These are phyloP conservation scores for Leersia perrieri DNA, from an alignment of 176 grass and related monocot genomes.

Conservation along the genomic window DNA sequence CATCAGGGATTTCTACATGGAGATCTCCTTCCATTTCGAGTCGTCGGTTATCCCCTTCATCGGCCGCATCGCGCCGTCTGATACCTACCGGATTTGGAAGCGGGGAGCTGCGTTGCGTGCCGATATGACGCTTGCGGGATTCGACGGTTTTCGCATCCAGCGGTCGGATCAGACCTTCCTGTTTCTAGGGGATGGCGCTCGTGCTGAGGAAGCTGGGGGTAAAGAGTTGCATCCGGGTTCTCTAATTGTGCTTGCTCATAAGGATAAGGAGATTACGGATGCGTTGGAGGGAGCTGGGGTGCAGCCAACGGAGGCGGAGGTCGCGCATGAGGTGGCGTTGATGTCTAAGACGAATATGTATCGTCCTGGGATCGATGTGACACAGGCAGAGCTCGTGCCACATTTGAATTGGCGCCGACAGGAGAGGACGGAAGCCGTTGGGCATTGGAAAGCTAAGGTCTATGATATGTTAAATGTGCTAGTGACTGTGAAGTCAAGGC, in stretches of 20 bases:
- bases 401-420: conserved; percentile 93
- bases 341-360: conserved; percentile 99
- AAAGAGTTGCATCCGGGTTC: conserved; percentile 72
- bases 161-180: conserved; percentile 92
- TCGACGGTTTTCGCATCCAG: conserved; percentile 91
- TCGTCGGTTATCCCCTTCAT: conserved; percentile 97
- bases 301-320: conserved; percentile 78
- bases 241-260: conserved; percentile 85
- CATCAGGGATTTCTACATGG: conserved; percentile 97
- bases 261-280: conserved; percentile 96
- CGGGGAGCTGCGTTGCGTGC: conserved; percentile 61
- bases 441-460: conserved; percentile 92
- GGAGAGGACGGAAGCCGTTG: conserved; percentile 66
- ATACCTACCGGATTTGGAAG: conserved; percentile 99
- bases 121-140: conserved; percentile 91
- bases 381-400: conserved; percentile 84
- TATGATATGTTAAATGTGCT: conserved; percentile 90
- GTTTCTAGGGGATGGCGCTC: conserved; percentile 71
- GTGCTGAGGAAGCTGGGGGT: conserved; percentile 44
- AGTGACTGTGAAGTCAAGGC: conserved; percentile 87
- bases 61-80: conserved; percentile 86
- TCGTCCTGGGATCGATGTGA: conserved; percentile 87
- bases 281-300: conserved; percentile 86
- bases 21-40: conserved; percentile 99
- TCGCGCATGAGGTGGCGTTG: conserved; percentile 81